Evolutionary conservation across 192 early-diverging fungal species (phyloP).

Genomic region (Jimgerdemannia lactiflua): DNA sequence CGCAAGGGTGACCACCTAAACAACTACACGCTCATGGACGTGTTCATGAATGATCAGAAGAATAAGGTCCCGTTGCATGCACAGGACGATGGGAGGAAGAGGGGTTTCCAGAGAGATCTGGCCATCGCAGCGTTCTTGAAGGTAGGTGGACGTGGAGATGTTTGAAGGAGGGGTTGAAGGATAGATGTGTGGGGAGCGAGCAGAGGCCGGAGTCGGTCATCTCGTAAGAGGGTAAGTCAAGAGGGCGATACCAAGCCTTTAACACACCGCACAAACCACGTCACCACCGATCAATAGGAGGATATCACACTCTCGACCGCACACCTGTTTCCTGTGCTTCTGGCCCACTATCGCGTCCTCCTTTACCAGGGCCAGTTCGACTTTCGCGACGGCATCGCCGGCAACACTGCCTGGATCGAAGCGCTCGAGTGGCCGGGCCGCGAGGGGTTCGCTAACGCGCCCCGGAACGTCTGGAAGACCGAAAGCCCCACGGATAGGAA

Average conservation of each 20-base stretch:
- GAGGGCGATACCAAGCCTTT: neutral
- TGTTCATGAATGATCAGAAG: slow-evolving; percentile 48
- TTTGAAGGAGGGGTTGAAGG: slow-evolving; percentile 1
- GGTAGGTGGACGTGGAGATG: neutral
- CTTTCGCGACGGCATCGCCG: slow-evolving; percentile 73
- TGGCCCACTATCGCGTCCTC: slow-evolving; percentile 55
- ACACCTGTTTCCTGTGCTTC: slow-evolving; percentile 50
- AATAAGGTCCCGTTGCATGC: slow-evolving; percentile 64
- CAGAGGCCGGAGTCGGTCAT: too few relatives aligned
- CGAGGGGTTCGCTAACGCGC: slow-evolving; percentile 47
- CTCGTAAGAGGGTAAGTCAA: neutral
- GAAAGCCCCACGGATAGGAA: neutral
- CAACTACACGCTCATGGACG: slow-evolving; percentile 58
- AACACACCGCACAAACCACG: neutral
- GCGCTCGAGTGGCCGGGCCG: slow-evolving; percentile 43
- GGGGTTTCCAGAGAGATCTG: slow-evolving; percentile 40
- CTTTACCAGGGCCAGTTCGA: slow-evolving; percentile 83
- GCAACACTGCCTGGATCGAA: slow-evolving; percentile 68
- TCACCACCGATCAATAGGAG: slow-evolving; percentile 11
- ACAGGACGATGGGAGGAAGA: slow-evolving; percentile 35
- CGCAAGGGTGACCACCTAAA: slow-evolving; percentile 61
- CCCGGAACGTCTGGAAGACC: slow-evolving; percentile 40
- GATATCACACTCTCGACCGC: slow-evolving; percentile 69
- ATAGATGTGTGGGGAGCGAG: too few relatives aligned
- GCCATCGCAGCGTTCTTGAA: slow-evolving; percentile 45